A percentile compares a stretch with the other conserved stretches of the same genome.
Evolutionary conservation across 495 filamentous ascomycete species (phyloP).

Genomic region (Hypoxylon intermedium): DNA sequence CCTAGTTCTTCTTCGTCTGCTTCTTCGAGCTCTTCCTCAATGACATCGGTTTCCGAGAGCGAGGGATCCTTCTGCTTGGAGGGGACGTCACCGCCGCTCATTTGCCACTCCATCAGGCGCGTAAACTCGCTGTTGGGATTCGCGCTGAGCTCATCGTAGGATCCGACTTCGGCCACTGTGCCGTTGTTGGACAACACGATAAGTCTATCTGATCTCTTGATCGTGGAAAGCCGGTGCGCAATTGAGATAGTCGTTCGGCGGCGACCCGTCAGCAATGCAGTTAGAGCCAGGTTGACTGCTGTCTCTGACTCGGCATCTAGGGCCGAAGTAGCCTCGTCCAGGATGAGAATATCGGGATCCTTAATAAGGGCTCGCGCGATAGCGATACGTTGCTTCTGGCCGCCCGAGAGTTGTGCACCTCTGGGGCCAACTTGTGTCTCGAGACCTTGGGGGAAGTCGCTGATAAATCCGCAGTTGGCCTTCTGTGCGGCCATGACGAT

Average conservation of each 20-base stretch:
- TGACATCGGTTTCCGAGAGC: conserved; percentile 54
- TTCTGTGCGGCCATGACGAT: conserved; percentile 87
- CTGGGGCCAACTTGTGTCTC: conserved; percentile 93
- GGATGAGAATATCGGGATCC: conserved; percentile 92
- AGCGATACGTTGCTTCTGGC: conserved; percentile 97
- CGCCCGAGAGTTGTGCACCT: conserved; percentile 91
- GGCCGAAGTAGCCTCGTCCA: conserved; percentile 93
- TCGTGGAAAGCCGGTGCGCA: conserved; percentile 92
- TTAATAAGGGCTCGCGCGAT: conserved; percentile 95
- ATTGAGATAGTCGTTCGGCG: conserved; percentile 93
- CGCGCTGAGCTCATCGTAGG: conserved; percentile 75
- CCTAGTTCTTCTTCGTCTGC: conserved; percentile 46
- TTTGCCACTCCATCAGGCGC: conserved; percentile 98
- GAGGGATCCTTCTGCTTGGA: conserved; percentile 35
- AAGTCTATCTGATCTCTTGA: conserved; percentile 91
- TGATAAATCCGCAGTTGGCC: conserved; percentile 97
- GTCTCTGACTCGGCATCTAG: conserved; percentile 98
- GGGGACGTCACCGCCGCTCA: conserved; percentile 77
- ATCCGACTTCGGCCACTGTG: conserved; percentile 86
- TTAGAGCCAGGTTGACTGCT: conserved; percentile 87
- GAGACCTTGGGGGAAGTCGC: conserved; percentile 93
- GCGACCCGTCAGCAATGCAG: conserved; percentile 77
- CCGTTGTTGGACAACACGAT: conserved; percentile 87
- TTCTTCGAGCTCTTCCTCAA: conserved; percentile 52
- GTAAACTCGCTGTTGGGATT: conserved; percentile 83